Base-by-base conservation (phyloP, 75 land plant species). In the Gnetum montanum region DNA sequence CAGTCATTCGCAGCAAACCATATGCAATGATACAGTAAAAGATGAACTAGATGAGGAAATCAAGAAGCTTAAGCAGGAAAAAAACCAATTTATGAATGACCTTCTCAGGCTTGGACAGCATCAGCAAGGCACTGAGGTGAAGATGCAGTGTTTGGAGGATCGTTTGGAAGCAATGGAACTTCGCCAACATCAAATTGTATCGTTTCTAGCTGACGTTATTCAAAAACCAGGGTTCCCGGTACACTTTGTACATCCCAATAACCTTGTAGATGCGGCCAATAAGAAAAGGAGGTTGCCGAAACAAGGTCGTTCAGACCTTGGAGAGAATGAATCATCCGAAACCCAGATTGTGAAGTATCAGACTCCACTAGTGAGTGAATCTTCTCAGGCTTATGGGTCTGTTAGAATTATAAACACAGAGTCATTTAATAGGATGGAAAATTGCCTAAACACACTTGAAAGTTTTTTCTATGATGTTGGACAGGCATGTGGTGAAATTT, bases 41-140 rank as follows among this genome's bases (percentile, higher is more conserved):
- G 54, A 70, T 19, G 82, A 71, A 54, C 63, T 70, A 12, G 75
- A 81, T 29, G 68, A 62, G 1, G 85, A 85, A 47, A 81, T 81
- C 55, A 64, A 68, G 43, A 72, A 40, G 37, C 66, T 85, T 24
- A 68, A 66, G 29, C 52, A 65, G 24, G 89, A 81, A 4, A 85
- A 78, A 44, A 44, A 11, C 25, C 22, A 51, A 26, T 76, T 85
- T 11, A 60, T 70, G 31, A 25, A 37, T 33, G 79, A 82, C 49
- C 57, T 77, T 4, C 69, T 65, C 53, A 65, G 72, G 38, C 67
- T 68, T 33, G 28, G 69, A 13, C 69, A 74, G 58, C 72, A 74
- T 25, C 64, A 61, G 24, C 63, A 74, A 28, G 64, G 25, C 0
- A 67, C 69, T 25, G 72, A 77, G 24, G 28, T 50, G 29, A 63